These are phyloP conservation scores for Penicillium sp. DNA, from an alignment of 2,329 filamentous ascomycete species.

Conservation along the genomic window DNA sequence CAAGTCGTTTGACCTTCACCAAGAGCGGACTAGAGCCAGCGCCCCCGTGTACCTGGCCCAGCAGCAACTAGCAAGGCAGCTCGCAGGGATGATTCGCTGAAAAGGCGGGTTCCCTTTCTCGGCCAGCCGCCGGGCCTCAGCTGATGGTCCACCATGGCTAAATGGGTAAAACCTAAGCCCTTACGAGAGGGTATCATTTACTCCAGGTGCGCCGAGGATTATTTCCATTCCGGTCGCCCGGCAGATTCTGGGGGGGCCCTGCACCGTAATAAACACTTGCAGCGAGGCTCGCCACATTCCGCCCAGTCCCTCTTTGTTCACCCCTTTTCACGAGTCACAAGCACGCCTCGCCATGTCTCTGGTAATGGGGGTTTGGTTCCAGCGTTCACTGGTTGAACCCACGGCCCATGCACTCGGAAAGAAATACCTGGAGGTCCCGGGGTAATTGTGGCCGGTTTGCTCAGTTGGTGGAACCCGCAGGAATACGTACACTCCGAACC, in stretches of 20 bases:
- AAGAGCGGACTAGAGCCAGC: neutral
- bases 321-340: constrained; percentile 1
- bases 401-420: neutral
- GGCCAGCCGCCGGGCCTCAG: constrained; percentile 15
- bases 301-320: neutral
- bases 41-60: constrained; percentile 9
- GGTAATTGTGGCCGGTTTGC: neutral
- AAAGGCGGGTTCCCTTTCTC: constrained; percentile 12
- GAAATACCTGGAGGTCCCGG: neutral
- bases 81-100: constrained; percentile 15
- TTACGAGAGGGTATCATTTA: too few relatives aligned
- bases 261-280: constrained; percentile 13
- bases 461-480: constrained; percentile 4
- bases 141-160: constrained; percentile 17
- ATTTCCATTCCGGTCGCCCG: constrained; percentile 21
- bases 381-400: neutral
- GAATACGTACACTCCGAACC: constrained; percentile 12
- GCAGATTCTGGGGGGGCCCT: constrained; percentile 18
- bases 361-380: neutral
- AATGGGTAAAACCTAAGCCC: neutral
- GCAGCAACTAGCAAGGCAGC: constrained; percentile 14
- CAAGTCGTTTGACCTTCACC: constrained; percentile 11
- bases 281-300: constrained; percentile 20
- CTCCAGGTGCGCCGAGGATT: neutral
- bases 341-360: neutral